A percentile compares a stretch with the other conserved stretches of the same genome.
phyloP scores from a whole-genome alignment of 495 filamentous ascomycete species.

The Apodospora peruviana region DNA sequence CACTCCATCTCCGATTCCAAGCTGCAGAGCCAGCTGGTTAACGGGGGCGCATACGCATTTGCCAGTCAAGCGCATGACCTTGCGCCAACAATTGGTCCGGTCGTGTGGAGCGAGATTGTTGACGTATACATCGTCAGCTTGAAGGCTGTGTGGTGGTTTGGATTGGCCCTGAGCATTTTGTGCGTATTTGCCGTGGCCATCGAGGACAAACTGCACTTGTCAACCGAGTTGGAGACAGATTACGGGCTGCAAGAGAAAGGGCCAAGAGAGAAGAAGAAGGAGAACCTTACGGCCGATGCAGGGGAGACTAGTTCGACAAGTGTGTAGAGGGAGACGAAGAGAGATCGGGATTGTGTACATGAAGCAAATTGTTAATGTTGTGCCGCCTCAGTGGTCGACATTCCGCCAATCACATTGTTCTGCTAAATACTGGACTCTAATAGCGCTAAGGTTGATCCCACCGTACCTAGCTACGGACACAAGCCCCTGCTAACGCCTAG shows the following conservation, averaged over 20 bases:
- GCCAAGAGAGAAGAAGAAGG: neutral
- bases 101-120: conserved; percentile 13
- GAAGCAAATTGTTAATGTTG: too few species aligned
- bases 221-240: conserved; percentile 27
- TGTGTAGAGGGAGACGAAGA: neutral
- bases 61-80: neutral
- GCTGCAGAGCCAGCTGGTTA: neutral
- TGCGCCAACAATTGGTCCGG: neutral
- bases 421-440: too few species aligned
- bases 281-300: neutral
- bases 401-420: too few species aligned
- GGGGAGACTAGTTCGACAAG: neutral
- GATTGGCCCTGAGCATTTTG: conserved; percentile 16
- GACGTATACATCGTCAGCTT: conserved; percentile 19
- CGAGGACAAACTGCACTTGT: conserved; percentile 23
- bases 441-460: too few species aligned
- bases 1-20: conserved; percentile 15
- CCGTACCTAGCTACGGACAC: too few species aligned
- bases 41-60: conserved; percentile 10
- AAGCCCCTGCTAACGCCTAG: too few species aligned
- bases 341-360: too few species aligned
- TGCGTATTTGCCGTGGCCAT: conserved; percentile 13
- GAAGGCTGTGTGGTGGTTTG: conserved; percentile 19
- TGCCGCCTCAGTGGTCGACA: too few species aligned
- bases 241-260: conserved; percentile 14